Evolutionary conservation across 352 stramenopile genomes (phyloP).

Genomic region (Phytopythium litorale): DNA sequence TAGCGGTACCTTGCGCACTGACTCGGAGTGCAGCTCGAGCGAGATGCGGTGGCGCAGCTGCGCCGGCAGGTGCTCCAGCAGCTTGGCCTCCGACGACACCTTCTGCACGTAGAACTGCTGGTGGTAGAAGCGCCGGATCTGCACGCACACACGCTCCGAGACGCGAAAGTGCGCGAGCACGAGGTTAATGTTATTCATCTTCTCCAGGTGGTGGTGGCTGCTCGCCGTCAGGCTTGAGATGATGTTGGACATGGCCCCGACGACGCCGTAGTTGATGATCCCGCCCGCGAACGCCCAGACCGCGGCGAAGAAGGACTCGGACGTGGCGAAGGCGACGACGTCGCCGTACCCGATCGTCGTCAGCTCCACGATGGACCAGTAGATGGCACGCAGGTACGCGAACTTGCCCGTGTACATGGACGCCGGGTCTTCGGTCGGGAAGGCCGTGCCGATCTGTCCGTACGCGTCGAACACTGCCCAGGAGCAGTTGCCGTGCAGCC

Average conservation of each 20-base stretch:
- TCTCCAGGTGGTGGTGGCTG: slow-evolving; percentile 58
- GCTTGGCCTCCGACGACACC: slow-evolving; percentile 55
- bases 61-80: slow-evolving; percentile 48
- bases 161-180: slow-evolving; percentile 60
- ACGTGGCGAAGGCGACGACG: slow-evolving; percentile 71
- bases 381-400: slow-evolving; percentile 66
- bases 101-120: slow-evolving; percentile 75
- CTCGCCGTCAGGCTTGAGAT: slow-evolving; percentile 65
- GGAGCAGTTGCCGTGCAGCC: slow-evolving; percentile 56
- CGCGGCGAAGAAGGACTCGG: slow-evolving; percentile 62
- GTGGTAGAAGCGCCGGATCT: slow-evolving; percentile 75
- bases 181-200: slow-evolving; percentile 65
- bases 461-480: slow-evolving; percentile 73
- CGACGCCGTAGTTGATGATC: slow-evolving; percentile 78
- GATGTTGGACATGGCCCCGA: slow-evolving; percentile 75
- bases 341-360: slow-evolving; percentile 77
- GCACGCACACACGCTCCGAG: slow-evolving; percentile 43
- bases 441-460: slow-evolving; percentile 48
- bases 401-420: slow-evolving; percentile 54
- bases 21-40: slow-evolving; percentile 62
- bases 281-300: slow-evolving; percentile 62
- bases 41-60: slow-evolving; percentile 70
- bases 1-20: slow-evolving; percentile 51
- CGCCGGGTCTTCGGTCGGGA: slow-evolving; percentile 21
- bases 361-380: slow-evolving; percentile 71